Evolutionary conservation across 2,329 filamentous ascomycete species (phyloP).

Genomic region (Blumeria graminis): DNA sequence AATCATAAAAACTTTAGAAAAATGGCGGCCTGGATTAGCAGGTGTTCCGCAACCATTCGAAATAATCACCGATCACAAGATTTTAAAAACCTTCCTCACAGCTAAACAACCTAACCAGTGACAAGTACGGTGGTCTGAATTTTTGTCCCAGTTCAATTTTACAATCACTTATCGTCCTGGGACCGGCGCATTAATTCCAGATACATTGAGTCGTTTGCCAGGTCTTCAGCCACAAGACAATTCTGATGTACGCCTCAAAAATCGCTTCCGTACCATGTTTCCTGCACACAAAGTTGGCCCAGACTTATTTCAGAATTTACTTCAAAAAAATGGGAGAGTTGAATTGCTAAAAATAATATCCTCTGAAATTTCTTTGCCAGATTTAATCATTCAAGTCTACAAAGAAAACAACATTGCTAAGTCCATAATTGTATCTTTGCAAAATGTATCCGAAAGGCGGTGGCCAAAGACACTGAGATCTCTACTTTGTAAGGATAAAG

Average conservation of each 20-base stretch:
- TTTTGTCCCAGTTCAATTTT: neutral
- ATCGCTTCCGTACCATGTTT: neutral
- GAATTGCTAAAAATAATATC: neutral
- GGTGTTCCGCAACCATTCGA: neutral
- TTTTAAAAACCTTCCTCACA: neutral
- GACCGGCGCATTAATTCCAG: neutral
- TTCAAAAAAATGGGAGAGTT: neutral
- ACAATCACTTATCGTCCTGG: neutral
- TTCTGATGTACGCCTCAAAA: constrained; percentile 1
- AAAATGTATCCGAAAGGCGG: neutral
- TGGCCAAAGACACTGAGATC: neutral
- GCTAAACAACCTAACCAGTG: neutral
- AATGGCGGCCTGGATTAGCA: neutral
- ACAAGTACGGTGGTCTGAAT: neutral
- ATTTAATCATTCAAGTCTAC: neutral
- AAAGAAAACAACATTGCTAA: neutral
- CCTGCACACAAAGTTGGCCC: neutral
- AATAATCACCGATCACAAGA: neutral
- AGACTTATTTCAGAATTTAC: neutral
- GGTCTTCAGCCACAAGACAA: constrained; percentile 1
- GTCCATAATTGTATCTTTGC: neutral
- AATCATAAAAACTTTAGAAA: neutral
- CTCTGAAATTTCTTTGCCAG: neutral
- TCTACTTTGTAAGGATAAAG: neutral
- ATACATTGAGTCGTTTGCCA: neutral